Percentiles rank a stretch among this genome's conserved stretches.
These are phyloP conservation scores for Elongisporangium undulatum DNA, from an alignment of 352 stramenopile species.

Conservation along the genomic window DNA sequence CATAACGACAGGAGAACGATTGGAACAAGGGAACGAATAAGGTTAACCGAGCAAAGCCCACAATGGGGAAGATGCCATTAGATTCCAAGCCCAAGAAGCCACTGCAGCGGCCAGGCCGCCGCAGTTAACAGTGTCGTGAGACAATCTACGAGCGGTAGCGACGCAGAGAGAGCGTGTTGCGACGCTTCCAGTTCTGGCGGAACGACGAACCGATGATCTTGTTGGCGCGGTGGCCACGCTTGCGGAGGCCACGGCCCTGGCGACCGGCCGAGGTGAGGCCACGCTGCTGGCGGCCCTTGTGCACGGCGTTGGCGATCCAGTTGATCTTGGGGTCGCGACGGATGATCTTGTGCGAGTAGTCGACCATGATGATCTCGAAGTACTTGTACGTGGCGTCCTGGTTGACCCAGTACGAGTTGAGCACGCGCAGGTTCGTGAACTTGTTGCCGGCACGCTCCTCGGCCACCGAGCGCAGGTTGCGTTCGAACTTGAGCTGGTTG, in stretches of 20 bases:
- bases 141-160: conserved; percentile 93
- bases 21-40: not conserved
- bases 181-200: conserved; percentile 97
- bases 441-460: conserved; percentile 98
- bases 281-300: conserved; percentile 99
- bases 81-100: not conserved
- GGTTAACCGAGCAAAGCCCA: not conserved
- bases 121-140: not conserved
- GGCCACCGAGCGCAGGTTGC: conserved; percentile 97
- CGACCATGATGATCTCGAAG: conserved; percentile 99
- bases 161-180: conserved; percentile 98
- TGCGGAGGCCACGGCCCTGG: conserved; percentile 96
- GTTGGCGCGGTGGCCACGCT: conserved; percentile 98
- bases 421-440: conserved; percentile 97
- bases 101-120: not conserved
- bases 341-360: conserved; percentile 97
- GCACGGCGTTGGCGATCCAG: conserved; percentile 99
- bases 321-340: conserved; percentile 99
- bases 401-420: conserved; percentile 99
- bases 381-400: conserved; percentile 99
- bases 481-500: conserved; percentile 99
- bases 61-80: not conserved
- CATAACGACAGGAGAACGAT: no score
- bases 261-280: conserved; percentile 98
- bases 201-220: conserved; percentile 98